Evolutionary conservation across 1,284 basidiomycete genomes (phyloP).

Genomic region (Puccinia hordei): DNA sequence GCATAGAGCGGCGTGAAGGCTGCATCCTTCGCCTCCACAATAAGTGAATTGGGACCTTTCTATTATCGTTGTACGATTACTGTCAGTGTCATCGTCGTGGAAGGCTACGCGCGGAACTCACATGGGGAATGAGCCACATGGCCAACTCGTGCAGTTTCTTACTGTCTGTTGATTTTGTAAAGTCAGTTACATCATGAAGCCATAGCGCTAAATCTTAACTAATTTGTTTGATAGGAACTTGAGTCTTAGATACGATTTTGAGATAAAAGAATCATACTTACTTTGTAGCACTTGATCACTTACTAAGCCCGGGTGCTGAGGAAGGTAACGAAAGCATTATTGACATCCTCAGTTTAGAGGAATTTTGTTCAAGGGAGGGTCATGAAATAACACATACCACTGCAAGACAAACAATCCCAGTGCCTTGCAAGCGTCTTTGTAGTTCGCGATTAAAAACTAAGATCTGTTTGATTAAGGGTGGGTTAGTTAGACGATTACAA

Average conservation of each 20-base stretch:
- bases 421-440: slow-evolving; percentile 52
- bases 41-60: not conserved
- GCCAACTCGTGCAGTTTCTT: slow-evolving; percentile 12
- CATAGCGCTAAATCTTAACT: not conserved
- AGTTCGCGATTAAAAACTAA: slow-evolving; percentile 53
- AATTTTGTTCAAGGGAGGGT: too few relatives aligned
- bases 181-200: not conserved
- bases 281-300: slow-evolving; percentile 9
- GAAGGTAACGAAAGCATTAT: not conserved
- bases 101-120: not conserved
- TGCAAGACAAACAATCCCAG: slow-evolving; percentile 51
- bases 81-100: not conserved
- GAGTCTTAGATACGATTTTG: not conserved
- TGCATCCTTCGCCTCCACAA: not conserved
- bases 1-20: slow-evolving; percentile 30
- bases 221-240: not conserved
- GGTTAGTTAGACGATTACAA: not conserved
- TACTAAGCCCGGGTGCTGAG: slow-evolving; percentile 3
- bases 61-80: not conserved
- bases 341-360: not conserved
- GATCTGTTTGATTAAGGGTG: slow-evolving; percentile 25
- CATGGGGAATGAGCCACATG: slow-evolving; percentile 10
- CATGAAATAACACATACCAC: too few relatives aligned
- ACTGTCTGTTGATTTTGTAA: not conserved
- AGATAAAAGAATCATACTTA: not conserved